phyloP scores from a whole-genome alignment of 2,329 filamentous ascomycete species.

The Ophioceras dolichostomum region DNA sequence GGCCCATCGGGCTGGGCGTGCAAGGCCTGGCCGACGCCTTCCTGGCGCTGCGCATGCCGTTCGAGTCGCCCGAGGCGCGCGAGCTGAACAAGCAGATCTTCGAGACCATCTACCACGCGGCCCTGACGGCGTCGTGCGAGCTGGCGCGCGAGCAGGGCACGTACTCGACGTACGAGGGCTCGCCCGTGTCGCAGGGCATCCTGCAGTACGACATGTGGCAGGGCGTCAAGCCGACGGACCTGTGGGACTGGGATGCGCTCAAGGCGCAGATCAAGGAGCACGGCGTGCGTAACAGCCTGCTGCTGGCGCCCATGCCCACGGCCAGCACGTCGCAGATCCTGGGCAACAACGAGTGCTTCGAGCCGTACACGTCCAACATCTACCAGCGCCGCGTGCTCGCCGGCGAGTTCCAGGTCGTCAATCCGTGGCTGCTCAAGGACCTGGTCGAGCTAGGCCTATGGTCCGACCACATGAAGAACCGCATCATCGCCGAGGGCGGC shows the following conservation, averaged over 20 bases:
- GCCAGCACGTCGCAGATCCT: constrained; percentile 95
- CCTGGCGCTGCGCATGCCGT: constrained; percentile 90
- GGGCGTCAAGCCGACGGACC: constrained; percentile 79
- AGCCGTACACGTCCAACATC: constrained; percentile 99
- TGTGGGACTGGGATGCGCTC: constrained; percentile 90
- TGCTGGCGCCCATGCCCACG: constrained; percentile 96
- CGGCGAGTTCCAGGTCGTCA: constrained; percentile 98
- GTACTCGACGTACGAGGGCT: constrained; percentile 86
- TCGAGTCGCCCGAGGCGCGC: constrained; percentile 89
- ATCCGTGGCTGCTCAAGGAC: constrained; percentile 97
- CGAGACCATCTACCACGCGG: constrained; percentile 97
- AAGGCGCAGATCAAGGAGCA: constrained; percentile 88
- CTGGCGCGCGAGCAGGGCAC: constrained; percentile 72
- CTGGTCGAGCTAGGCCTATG: constrained; percentile 95
- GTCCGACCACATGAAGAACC: constrained; percentile 99
- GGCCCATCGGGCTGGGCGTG: constrained; percentile 91
- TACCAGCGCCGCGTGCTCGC: constrained; percentile 97
- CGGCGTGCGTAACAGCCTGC: constrained; percentile 87
- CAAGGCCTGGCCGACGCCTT: constrained; percentile 97
- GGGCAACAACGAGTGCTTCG: constrained; percentile 99
- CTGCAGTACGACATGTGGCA: constrained; percentile 99
- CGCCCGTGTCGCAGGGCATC: constrained; percentile 85
- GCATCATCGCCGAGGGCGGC: constrained; percentile 93
- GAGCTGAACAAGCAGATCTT: constrained; percentile 97
- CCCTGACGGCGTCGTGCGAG: constrained; percentile 78